These are phyloP conservation scores for Phytopythium oedochilum DNA, from an alignment of 352 stramenopile species.

Conservation along the genomic window DNA sequence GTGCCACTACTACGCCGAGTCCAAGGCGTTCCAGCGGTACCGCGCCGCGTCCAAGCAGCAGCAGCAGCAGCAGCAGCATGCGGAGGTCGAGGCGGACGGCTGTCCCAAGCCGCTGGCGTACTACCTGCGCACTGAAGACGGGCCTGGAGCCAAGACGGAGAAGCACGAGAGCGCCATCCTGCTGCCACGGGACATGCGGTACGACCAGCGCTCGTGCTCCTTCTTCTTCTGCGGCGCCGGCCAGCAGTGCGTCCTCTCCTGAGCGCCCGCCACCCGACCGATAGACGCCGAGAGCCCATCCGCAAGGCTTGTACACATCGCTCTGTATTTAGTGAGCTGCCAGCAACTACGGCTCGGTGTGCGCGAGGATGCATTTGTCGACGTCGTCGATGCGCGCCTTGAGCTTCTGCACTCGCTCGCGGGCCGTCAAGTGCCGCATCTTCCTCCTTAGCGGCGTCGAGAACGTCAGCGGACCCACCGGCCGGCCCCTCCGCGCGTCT, in stretches of 20 bases:
- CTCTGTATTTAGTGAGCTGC: slow-evolving; percentile 2
- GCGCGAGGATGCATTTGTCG: slow-evolving; percentile 29
- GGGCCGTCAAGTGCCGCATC: slow-evolving; percentile 37
- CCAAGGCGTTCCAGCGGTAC: slow-evolving; percentile 65
- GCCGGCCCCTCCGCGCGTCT: slow-evolving; percentile 1
- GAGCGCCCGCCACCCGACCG: too few species aligned
- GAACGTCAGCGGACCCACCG: slow-evolving; percentile 39
- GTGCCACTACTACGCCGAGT: slow-evolving; percentile 73
- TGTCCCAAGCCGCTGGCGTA: slow-evolving; percentile 7
- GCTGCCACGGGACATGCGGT: neutral
- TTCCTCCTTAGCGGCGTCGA: slow-evolving; percentile 45
- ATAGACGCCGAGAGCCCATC: neutral
- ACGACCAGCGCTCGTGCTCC: slow-evolving; percentile 28
- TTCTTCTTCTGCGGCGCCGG: slow-evolving; percentile 25
- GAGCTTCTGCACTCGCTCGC: slow-evolving; percentile 31
- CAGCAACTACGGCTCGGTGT: slow-evolving; percentile 2
- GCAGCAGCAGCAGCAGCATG: slow-evolving; percentile 22
- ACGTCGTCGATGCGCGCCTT: slow-evolving; percentile 32
- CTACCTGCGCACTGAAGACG: slow-evolving; percentile 1
- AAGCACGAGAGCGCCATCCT: slow-evolving; percentile 12
- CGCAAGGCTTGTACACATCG: too few species aligned
- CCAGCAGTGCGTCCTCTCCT: slow-evolving; percentile 26
- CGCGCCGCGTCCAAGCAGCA: slow-evolving; percentile 31
- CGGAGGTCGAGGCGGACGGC: neutral
- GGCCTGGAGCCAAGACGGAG: slow-evolving; percentile 5